phyloP scores from a whole-genome alignment of 345 rosid genomes.

The Carallia brachiata region DNA sequence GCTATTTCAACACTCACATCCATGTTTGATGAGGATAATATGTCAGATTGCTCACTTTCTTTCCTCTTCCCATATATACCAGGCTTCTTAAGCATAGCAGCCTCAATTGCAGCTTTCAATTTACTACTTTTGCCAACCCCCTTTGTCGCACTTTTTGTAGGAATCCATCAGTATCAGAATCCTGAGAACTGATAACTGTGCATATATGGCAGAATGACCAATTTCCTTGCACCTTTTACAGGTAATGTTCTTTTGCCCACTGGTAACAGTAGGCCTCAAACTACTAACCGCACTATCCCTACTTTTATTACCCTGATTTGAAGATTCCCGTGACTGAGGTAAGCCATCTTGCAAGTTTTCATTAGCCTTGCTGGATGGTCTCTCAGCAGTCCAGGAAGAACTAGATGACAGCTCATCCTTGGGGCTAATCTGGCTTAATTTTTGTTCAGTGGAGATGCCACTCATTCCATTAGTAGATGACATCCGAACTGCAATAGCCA shows the following conservation, averaged over 20 bases:
- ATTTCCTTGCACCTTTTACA: slow-evolving; percentile 56
- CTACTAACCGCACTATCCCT: slow-evolving; percentile 46
- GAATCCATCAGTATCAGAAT: slow-evolving; percentile 43
- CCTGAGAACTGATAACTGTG: slow-evolving; percentile 34
- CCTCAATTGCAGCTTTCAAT: slow-evolving; percentile 80
- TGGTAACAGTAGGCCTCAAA: slow-evolving; percentile 39
- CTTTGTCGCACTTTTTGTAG: slow-evolving; percentile 46
- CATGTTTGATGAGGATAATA: slow-evolving; percentile 37
- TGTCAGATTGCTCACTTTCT: slow-evolving; percentile 50
- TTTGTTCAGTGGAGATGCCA: slow-evolving; percentile 45
- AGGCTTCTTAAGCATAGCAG: slow-evolving; percentile 74
- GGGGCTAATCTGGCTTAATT: slow-evolving; percentile 40
- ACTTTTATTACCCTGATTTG: slow-evolving; percentile 57
- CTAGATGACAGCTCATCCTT: slow-evolving; percentile 64
- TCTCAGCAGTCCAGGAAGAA: slow-evolving; percentile 55
- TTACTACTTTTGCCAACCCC: slow-evolving; percentile 54
- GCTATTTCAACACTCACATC: slow-evolving; percentile 41
- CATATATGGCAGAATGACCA: slow-evolving; percentile 55
- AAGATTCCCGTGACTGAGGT: slow-evolving; percentile 49
- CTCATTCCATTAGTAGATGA: slow-evolving; percentile 22
- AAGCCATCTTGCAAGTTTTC: slow-evolving; percentile 54
- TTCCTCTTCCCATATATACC: slow-evolving; percentile 59
- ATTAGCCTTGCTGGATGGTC: slow-evolving; percentile 33
- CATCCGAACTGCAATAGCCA: slow-evolving; percentile 46
- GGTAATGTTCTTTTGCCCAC: slow-evolving; percentile 43